Evolutionary conservation across 2,329 filamentous ascomycete species (phyloP), one percentile per base, ranked within the genome.

Genomic region (Colletotrichum tropicicola): DNA sequence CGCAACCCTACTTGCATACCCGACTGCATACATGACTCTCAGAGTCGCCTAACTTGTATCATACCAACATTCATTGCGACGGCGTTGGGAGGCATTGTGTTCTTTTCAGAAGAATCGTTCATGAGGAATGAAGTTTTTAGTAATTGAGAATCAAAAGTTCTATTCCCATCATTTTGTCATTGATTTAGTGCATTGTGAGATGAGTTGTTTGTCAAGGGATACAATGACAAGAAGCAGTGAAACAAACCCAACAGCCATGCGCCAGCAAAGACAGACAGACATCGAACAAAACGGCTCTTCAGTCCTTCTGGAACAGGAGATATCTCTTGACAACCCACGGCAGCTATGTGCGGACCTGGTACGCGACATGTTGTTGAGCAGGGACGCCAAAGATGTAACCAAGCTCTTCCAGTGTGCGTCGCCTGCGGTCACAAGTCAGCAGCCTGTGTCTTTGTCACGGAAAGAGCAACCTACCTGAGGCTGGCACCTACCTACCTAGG

Each of bases 331-430:
- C 27, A 25, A 70, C 72, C 74, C 75, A 78, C 0, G 77, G 77
- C 4, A 79, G 32, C 64, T 72, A 74, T 3, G 70, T 72, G 3
- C 69, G 49, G 3, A 78, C 15, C 49, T 80, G 78, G 27, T 80
- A 80, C 0, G 68, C 66, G 1, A 72, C 68, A 44, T 79, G 77
- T 0, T 68, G 60, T 4, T 70, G 66, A 0, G 72, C 78, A 0
- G 77, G 72, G 8, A 80, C 73, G 0, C 72, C 72, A 65, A 80
- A 80, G 17, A 80, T 73, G 52, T 77, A 76, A 39, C 79, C 78
- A 1, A 79, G 71, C 73, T 85, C 83, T 67, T 84, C 82, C 8
- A 85, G 73, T 2, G 81, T 83, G 10, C 80, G 77, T 69, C 83
- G 85, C n/a, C 53, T 63, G 17, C 5, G 37, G 17, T n/a, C 4